Evolutionary conservation across 257 asterid species (phyloP), one percentile per base, ranked within the genome.

Genomic region (Capsicum baccatum): DNA sequence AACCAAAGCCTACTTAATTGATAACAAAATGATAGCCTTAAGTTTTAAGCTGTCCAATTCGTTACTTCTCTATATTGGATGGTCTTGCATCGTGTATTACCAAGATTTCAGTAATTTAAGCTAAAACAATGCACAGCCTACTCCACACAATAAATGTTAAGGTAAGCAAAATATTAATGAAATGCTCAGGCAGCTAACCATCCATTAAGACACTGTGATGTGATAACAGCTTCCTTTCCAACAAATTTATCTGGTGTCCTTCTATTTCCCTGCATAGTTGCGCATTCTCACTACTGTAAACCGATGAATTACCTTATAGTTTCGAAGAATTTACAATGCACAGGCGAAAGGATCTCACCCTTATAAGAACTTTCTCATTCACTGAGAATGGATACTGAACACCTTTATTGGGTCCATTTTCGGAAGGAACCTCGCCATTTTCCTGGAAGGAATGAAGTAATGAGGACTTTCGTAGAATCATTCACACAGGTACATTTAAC

Each of bases 221-320:
- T 96, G 86, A 94, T 92, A 86, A 94, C 90, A 80, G 99, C 99
- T 90, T 94, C 99, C 90, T 94, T 96, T 83, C 98, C 98, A 50
- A 96, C 98, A 90, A 94, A 94, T 83, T 96, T 96, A 89, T 95
- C 98, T 69, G 98, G 98, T 52, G 99, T 96, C 91, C 98, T 91
- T 88, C 94, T 90, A 91, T 96, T 96, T 83, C 99, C 99, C 99
- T 96, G 98, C 91, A 87, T 71, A 79, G 56, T 79, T 57, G 60
- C 37, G 55, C 16, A 55, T 88, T 83, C 58, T 0, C 39, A 47
- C 84, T 67, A 67, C 58, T 78, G 81, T 68, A 35, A 58, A 52
- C 62, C 9, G 13, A 6, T 10, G 52, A 47, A 11, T n/a, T 47
- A 6, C 64, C 16, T n/a, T 68, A 26, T 19, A 56, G 12, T 54